Evolutionary conservation across 2,329 filamentous ascomycete species (phyloP), one percentile per base, ranked within the genome.

Genomic region (Hansfordia pulvinata): DNA sequence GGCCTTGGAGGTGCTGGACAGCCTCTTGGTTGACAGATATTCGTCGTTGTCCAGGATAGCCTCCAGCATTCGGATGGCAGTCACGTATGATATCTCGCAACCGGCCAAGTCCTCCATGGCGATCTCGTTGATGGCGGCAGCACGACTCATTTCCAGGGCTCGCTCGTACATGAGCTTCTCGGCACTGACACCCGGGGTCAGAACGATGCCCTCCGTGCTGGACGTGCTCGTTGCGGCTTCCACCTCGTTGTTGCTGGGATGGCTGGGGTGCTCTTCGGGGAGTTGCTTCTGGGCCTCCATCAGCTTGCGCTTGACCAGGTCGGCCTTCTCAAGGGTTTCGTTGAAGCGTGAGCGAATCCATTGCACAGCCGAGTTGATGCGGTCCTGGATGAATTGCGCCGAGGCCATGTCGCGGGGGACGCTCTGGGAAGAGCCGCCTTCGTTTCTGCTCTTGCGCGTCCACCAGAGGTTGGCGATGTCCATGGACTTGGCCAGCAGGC

Each of bases 81-180:
- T 96, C 28, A 83, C 68, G 47, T 98, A 98, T 11, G 85, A 86
- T 15, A 93, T 75, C 46, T 96, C 86, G 46, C 88, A 96, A 10
- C 85, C 84, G 1, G 62, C 56, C 14, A 96, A 60, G 49, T 96
- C 86, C 35, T 90, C 82, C 30, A 88, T 85, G 2, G 90, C 84
- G 26, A 98, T 80, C 54, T 98, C 90, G 41, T 93, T 92, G 45
- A 96, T 90, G 6, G 90, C 90, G 6, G 90, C 88, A 4, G 82
- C 75, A 27, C 85, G 75, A 49, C 85, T 94, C 90, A 98, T 96
- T 50, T 98, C 90, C 13, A 96, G 60, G 1, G 90, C 90, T 24
- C 90, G 81, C 41, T 98, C 90, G 47, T 94, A 98, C 85, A 98
- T 94, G 23, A 98, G 62, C 54, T 86, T 93, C 57, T 96, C 90